A percentile compares a stretch with the other conserved stretches of the same genome.
Evolutionary conservation across 352 stramenopile genomes (phyloP).

Genomic region (Phytophthora capsici): DNA sequence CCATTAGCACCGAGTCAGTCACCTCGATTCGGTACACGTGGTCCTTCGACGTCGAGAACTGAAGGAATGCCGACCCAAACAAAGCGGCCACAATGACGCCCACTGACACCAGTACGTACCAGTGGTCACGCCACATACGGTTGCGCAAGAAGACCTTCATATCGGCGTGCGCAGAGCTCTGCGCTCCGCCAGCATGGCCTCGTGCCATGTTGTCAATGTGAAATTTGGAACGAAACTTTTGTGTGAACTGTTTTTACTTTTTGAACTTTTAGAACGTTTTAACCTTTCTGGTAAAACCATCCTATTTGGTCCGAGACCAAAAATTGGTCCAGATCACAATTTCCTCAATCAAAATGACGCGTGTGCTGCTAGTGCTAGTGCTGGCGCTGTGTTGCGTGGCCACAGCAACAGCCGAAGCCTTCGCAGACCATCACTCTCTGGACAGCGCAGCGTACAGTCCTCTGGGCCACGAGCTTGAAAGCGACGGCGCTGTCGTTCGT

Average conservation of each 20-base stretch:
- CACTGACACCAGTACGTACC: slow-evolving; percentile 59
- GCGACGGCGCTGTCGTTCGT: slow-evolving; percentile 54
- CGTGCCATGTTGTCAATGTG: slow-evolving; percentile 34
- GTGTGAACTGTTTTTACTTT: too few species aligned
- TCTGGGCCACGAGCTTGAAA: slow-evolving; percentile 27
- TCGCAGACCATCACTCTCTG: slow-evolving; percentile 8
- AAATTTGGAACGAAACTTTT: too few species aligned
- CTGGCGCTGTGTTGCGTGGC: slow-evolving; percentile 20
- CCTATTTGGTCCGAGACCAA: not conserved
- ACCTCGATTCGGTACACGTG: slow-evolving; percentile 75
- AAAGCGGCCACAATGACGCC: slow-evolving; percentile 59
- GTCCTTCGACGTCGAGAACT: slow-evolving; percentile 66
- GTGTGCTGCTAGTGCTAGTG: slow-evolving; percentile 29
- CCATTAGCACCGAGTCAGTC: slow-evolving; percentile 54
- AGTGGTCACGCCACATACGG: slow-evolving; percentile 84
- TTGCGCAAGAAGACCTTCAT: slow-evolving; percentile 87
- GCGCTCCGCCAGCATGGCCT: slow-evolving; percentile 36
- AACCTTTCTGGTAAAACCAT: too few species aligned
- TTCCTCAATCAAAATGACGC: slow-evolving; percentile 32
- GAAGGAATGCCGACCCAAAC: slow-evolving; percentile 68
- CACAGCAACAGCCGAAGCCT: slow-evolving; percentile 13
- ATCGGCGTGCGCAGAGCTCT: slow-evolving; percentile 66
- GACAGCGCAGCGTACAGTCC: slow-evolving; percentile 22
- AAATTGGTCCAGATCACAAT: slow-evolving; percentile 14
- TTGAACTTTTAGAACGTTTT: too few species aligned